Evolutionary conservation across 148 eudicot species (phyloP).

Genomic region (Diospyros lotus): DNA sequence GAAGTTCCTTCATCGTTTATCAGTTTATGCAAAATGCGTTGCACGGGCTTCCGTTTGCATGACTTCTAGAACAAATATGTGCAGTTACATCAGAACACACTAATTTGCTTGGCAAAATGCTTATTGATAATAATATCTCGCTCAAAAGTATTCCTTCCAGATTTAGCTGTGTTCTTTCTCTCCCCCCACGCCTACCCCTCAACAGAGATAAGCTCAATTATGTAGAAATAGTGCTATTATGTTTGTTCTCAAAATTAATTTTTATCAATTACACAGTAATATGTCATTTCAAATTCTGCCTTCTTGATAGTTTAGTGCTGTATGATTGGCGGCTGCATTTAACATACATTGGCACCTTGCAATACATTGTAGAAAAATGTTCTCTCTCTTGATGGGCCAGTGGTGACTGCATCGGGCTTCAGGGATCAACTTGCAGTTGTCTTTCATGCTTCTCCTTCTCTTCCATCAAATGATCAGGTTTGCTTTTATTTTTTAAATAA

Average conservation of each 20-base stretch:
- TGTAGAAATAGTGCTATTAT: background rate
- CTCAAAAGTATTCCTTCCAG: background rate
- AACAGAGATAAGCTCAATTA: background rate
- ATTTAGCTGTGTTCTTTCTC: background rate
- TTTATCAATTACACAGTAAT: background rate
- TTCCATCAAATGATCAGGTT: constrained; percentile 91
- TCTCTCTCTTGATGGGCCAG: constrained; percentile 90
- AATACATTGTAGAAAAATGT: constrained; percentile 51
- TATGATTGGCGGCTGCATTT: too few species aligned
- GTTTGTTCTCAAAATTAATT: background rate
- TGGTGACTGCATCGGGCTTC: constrained; percentile 84
- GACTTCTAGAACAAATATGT: background rate
- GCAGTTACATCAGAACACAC: background rate
- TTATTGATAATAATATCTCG: too few species aligned
- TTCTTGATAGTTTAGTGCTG: background rate
- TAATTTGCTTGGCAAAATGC: background rate
- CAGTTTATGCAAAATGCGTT: background rate
- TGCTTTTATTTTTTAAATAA: background rate
- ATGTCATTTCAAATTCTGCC: background rate
- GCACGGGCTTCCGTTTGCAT: background rate
- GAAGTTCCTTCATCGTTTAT: constrained; percentile 2
- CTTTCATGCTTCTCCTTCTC: constrained; percentile 68
- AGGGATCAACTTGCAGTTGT: constrained; percentile 87
- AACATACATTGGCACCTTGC: background rate
- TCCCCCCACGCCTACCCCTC: background rate